phyloP scores from a whole-genome alignment of 2,329 filamentous ascomycete species.

The Fusarium coicis region DNA sequence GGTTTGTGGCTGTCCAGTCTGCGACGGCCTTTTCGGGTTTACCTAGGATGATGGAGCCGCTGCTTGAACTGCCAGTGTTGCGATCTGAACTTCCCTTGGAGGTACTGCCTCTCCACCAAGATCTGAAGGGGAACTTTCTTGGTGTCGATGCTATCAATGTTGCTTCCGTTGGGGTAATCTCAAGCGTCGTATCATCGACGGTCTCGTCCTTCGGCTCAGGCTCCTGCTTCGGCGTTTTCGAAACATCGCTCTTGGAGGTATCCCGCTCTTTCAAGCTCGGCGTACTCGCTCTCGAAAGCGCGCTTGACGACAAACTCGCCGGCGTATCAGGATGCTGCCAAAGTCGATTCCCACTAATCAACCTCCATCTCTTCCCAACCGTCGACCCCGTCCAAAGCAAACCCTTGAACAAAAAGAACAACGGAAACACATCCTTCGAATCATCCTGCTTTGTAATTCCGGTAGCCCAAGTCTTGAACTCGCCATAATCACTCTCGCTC shows the following conservation, averaged over 20 bases:
- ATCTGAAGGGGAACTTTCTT: background rate
- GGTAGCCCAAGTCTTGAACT: constrained; percentile 55
- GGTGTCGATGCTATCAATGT: background rate
- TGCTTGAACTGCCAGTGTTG: constrained; percentile 42
- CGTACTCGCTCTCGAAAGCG: background rate
- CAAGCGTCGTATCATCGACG: fast-evolving
- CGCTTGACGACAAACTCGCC: background rate
- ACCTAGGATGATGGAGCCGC: constrained; percentile 44
- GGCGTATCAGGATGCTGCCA: constrained; percentile 39
- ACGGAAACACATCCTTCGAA: constrained; percentile 57
- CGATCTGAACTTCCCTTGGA: constrained; percentile 44
- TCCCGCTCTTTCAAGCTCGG: background rate
- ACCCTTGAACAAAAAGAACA: constrained; percentile 50
- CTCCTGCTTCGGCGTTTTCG: background rate
- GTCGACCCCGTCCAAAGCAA: constrained; percentile 54
- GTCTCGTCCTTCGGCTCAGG: background rate
- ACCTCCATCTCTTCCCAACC: constrained; percentile 52
- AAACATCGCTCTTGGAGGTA: background rate
- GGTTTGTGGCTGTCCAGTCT: constrained; percentile 49
- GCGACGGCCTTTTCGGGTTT: constrained; percentile 49
- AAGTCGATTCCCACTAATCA: constrained; percentile 54
- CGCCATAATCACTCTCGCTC: constrained; percentile 39
- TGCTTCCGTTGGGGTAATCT: background rate
- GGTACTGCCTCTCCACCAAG: background rate
- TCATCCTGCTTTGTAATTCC: constrained; percentile 56